Percentiles rank a stretch among this genome's conserved stretches.
phyloP scores from a whole-genome alignment of 1,284 basidiomycete species.

The Sporisorium reilianum region DNA sequence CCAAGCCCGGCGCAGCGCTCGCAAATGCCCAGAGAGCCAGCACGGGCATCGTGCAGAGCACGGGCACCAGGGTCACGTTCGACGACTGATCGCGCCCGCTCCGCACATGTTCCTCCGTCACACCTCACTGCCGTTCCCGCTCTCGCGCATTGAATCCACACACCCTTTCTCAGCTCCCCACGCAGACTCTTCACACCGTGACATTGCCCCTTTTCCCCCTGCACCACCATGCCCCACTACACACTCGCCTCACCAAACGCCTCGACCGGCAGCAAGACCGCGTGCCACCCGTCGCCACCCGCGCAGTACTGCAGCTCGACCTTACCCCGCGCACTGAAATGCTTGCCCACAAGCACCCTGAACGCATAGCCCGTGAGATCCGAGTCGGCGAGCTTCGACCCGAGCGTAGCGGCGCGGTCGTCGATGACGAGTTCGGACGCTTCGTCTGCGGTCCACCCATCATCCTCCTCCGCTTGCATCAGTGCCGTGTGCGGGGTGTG shows the following conservation, averaged over 20 bases:
- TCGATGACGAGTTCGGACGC: constrained; percentile 61
- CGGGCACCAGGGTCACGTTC: constrained; percentile 88
- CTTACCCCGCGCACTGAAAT: constrained; percentile 23
- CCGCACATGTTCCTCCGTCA: too few species aligned
- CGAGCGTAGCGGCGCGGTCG: constrained; percentile 60
- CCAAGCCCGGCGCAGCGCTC: constrained; percentile 88
- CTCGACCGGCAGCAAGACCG: constrained; percentile 2
- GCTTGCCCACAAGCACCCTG: constrained; percentile 63
- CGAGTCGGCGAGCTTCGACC: constrained; percentile 66
- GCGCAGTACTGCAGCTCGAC: constrained; percentile 23
- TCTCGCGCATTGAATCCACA: too few species aligned
- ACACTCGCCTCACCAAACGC: constrained; percentile 1
- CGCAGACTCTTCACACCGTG: too few species aligned
- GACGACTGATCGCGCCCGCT: constrained; percentile 17
- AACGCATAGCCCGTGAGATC: constrained; percentile 66
- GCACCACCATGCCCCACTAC: too few species aligned
- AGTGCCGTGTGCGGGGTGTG: not conserved
- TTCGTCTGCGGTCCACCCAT: constrained; percentile 13
- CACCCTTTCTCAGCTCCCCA: too few species aligned
- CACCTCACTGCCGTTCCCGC: too few species aligned
- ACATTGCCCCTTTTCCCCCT: too few species aligned
- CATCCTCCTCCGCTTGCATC: not conserved
- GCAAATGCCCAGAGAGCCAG: constrained; percentile 88
- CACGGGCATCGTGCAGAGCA: constrained; percentile 81
- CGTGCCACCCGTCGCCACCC: not conserved